Conservation (phyloP, 2,329 filamentous ascomycete species). For the Ampelomyces quisqualis region DNA sequence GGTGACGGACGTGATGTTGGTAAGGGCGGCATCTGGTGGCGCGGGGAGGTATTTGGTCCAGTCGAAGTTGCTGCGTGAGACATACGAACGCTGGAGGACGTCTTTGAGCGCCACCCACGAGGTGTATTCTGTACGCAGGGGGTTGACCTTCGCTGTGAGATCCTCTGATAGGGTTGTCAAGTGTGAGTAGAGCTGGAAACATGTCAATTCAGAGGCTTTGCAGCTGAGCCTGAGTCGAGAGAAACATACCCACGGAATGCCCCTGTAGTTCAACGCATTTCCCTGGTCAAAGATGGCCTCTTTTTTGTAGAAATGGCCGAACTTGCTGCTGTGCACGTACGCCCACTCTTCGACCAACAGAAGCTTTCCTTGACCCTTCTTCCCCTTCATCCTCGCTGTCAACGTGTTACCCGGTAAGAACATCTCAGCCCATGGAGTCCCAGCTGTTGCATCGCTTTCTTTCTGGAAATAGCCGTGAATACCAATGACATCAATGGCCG, state of each 20-base stretch:
- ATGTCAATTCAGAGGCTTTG: conserved; percentile 1
- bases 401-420: conserved; percentile 40
- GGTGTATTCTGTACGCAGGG: conserved; percentile 20
- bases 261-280: conserved; percentile 38
- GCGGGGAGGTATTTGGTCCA: conserved; percentile 32
- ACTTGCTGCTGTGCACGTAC: conserved; percentile 26
- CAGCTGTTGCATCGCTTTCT: conserved; percentile 26
- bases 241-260: conserved; percentile 39
- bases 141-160: conserved; percentile 23
- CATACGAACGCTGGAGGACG: conserved; percentile 24
- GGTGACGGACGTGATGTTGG: conserved; percentile 19
- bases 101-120: conserved; percentile 28
- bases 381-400: conserved; percentile 27
- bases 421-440: conserved; percentile 38
- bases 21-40: conserved; percentile 15
- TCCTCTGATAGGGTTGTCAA: conserved; percentile 30
- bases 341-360: conserved; percentile 40
- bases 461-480: conserved; percentile 38
- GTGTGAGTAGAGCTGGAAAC: conserved; percentile 33
- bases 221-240: neutral
- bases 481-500: conserved; percentile 38
- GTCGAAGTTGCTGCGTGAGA: conserved; percentile 33
- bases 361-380: conserved; percentile 28
- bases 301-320: conserved; percentile 34
- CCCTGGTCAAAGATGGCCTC: conserved; percentile 40